These are phyloP conservation scores for Trypanosoma melophagium DNA, from an alignment of 208 protist genomes.

Conservation along the genomic window DNA sequence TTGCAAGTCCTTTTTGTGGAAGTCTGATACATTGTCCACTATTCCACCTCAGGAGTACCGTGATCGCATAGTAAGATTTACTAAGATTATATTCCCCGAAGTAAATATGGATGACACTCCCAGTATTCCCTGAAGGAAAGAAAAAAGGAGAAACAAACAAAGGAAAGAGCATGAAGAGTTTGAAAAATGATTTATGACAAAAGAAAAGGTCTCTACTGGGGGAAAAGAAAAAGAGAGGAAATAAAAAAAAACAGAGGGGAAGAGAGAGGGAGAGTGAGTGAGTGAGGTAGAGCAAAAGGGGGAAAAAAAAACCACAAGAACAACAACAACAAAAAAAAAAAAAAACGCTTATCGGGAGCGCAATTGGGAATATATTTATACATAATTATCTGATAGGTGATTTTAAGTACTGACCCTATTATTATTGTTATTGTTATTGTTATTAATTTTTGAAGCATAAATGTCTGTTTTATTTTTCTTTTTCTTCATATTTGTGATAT, in stretches of 20 bases:
- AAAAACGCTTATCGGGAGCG: too few species aligned
- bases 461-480: slow-evolving; percentile 23
- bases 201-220: too few species aligned
- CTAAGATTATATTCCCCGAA: slow-evolving; percentile 65
- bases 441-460: slow-evolving; percentile 4
- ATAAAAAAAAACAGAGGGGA: too few species aligned
- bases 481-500: slow-evolving; percentile 8
- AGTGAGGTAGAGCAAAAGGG: too few species aligned
- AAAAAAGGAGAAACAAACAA: neutral
- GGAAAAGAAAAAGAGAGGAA: too few species aligned
- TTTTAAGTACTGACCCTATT: too few species aligned
- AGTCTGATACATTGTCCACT: slow-evolving; percentile 69
- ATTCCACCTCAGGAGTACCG: slow-evolving; percentile 66
- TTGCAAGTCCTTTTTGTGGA: slow-evolving; percentile 86
- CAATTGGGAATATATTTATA: too few species aligned
- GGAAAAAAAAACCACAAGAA: too few species aligned
- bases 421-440: neutral
- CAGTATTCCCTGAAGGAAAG: neutral
- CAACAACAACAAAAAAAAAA: too few species aligned
- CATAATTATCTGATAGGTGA: too few species aligned
- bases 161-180: neutral
- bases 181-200: too few species aligned
- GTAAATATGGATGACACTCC: slow-evolving; percentile 14
- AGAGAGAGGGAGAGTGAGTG: too few species aligned
- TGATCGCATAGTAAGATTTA: slow-evolving; percentile 63